These are phyloP conservation scores for Exophiala calicioides DNA, from an alignment of 2,329 filamentous ascomycete genomes.

Conservation along the genomic window DNA sequence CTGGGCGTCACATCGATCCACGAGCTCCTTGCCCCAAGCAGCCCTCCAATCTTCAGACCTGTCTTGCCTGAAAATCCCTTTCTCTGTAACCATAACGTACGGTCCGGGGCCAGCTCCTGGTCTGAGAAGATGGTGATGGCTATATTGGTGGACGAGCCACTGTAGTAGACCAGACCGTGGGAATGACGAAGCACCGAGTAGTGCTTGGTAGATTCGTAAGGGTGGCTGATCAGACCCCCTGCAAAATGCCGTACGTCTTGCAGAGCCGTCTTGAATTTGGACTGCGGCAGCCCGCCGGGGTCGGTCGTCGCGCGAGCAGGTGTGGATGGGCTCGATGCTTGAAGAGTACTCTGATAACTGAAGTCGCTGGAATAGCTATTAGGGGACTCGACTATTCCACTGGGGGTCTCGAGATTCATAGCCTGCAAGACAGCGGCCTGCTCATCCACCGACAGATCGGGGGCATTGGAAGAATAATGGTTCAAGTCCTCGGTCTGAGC, in stretches of 20 bases:
- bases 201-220: conserved; percentile 65
- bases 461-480: conserved; percentile 1
- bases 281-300: conserved; percentile 9
- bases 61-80: conserved; percentile 69
- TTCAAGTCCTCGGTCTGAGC: conserved; percentile 21
- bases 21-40: conserved; percentile 59
- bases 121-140: conserved; percentile 66
- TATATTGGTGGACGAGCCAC: conserved; percentile 64
- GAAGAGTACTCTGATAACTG: background rate
- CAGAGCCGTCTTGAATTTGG: conserved; percentile 37
- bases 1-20: conserved; percentile 71
- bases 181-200: conserved; percentile 69
- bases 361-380: conserved; percentile 15
- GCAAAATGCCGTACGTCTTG: conserved; percentile 65
- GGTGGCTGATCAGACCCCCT: conserved; percentile 63
- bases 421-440: conserved; percentile 24
- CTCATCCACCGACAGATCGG: conserved; percentile 19
- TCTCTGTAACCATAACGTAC: conserved; percentile 67
- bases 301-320: conserved; percentile 2
- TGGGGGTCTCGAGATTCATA: conserved; percentile 23
- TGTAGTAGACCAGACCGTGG: conserved; percentile 64
- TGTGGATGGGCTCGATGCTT: conserved; percentile 10
- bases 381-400: conserved; percentile 23
- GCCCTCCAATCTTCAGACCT: conserved; percentile 66
- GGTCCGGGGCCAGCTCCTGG: conserved; percentile 55